These are phyloP conservation scores for Cyberlindnera veronae DNA, from an alignment of 805 yeast genomes.

Conservation along the genomic window DNA sequence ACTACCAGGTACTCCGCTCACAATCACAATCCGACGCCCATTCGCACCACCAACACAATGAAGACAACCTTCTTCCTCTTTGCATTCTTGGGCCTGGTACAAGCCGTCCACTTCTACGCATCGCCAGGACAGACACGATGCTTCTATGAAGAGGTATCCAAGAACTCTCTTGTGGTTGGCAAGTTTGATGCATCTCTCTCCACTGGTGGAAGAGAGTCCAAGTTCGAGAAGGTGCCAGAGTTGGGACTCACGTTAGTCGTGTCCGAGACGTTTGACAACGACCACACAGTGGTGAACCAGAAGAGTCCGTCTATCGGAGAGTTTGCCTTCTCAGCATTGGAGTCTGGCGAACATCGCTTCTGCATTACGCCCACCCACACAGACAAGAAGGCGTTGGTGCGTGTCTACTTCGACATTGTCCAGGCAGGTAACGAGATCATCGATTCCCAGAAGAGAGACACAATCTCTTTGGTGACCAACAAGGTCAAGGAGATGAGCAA, in stretches of 20 bases:
- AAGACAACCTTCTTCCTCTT: not conserved
- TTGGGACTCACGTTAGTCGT: slow-evolving; percentile 15
- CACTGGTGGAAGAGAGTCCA: slow-evolving; percentile 31
- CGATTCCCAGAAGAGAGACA: slow-evolving; percentile 58
- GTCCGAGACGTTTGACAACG: slow-evolving; percentile 73
- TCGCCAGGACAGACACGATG: slow-evolving; percentile 75
- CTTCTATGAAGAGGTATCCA: slow-evolving; percentile 76
- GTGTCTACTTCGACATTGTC: slow-evolving; percentile 71
- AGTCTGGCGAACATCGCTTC: slow-evolving; percentile 79
- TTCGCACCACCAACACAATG: no score
- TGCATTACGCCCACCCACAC: slow-evolving; percentile 61
- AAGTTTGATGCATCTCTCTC: slow-evolving; percentile 64
- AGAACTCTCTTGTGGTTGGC: slow-evolving; percentile 78
- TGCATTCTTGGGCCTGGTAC: slow-evolving; percentile 5
- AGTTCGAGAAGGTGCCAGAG: slow-evolving; percentile 1
- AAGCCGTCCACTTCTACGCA: slow-evolving; percentile 66
- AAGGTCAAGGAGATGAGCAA: slow-evolving; percentile 54
- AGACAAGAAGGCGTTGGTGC: slow-evolving; percentile 45
- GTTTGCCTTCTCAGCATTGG: slow-evolving; percentile 78
- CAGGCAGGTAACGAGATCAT: slow-evolving; percentile 62
- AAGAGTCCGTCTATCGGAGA: slow-evolving; percentile 57
- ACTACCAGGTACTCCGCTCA: no score
- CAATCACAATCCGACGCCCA: not conserved
- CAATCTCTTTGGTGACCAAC: slow-evolving; percentile 48
- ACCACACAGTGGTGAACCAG: slow-evolving; percentile 74